Evolutionary conservation across 345 rosid species (phyloP).

Genomic region (Gossypium turneri): DNA sequence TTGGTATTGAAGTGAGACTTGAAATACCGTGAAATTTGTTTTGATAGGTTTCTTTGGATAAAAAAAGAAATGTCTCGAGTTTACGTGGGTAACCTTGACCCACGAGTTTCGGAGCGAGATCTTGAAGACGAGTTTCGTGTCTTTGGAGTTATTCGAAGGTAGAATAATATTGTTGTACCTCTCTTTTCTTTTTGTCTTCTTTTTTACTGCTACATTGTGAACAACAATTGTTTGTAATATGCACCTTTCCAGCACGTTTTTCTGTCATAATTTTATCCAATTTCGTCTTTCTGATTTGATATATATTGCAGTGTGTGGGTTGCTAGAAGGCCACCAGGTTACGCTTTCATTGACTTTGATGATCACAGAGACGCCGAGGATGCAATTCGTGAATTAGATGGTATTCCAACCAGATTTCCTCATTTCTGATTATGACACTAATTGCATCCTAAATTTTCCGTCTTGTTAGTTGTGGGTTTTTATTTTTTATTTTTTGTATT

Average conservation of each 20-base stretch:
- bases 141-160: slow-evolving; percentile 66
- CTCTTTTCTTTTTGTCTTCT: background rate
- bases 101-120: slow-evolving; percentile 66
- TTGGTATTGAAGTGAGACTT: background rate
- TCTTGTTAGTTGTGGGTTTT: background rate
- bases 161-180: background rate
- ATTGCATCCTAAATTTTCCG: background rate
- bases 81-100: slow-evolving; percentile 75
- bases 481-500: background rate
- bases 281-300: background rate
- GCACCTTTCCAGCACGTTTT: background rate
- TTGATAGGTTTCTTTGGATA: slow-evolving; percentile 22
- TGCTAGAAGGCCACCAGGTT: slow-evolving; percentile 89
- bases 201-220: background rate
- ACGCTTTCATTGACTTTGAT: slow-evolving; percentile 80
- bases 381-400: slow-evolving; percentile 74
- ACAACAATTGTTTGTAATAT: background rate
- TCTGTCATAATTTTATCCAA: background rate
- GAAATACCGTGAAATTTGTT: background rate
- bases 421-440: background rate
- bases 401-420: slow-evolving; percentile 25
- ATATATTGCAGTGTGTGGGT: slow-evolving; percentile 66
- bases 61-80: slow-evolving; percentile 50
- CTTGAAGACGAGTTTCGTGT: slow-evolving; percentile 73
- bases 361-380: slow-evolving; percentile 79